A percentile compares a stretch with the other conserved stretches of the same genome.
Evolutionary conservation across 2,329 filamentous ascomycete species (phyloP).

Genomic region (Trichoderma brevicompactum): DNA sequence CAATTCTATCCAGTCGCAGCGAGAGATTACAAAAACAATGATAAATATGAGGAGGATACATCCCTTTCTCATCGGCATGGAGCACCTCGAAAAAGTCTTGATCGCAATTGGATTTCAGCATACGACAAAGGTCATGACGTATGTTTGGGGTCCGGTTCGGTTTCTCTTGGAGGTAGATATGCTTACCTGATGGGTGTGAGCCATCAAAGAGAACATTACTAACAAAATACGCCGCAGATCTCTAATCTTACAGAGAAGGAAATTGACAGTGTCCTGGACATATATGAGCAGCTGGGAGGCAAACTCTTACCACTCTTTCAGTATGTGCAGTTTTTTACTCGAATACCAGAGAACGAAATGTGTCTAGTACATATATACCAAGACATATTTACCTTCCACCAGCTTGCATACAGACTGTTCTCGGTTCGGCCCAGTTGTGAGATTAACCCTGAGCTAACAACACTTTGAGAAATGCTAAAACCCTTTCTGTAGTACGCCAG

Average conservation of each 20-base stretch:
- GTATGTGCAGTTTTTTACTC: not conserved
- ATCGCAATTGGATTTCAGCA: not conserved
- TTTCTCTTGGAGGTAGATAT: not conserved
- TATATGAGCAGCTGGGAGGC: conserved; percentile 1
- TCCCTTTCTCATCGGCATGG: conserved; percentile 8
- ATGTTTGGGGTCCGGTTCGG: not conserved
- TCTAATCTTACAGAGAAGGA: not conserved
- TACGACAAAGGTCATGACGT: not conserved
- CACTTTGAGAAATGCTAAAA: not conserved
- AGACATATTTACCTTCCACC: conserved; percentile 7
- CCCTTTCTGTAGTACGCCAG: not conserved
- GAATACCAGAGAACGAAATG: not conserved
- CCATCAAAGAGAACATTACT: not conserved
- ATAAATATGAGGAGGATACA: conserved; percentile 11
- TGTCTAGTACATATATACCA: not conserved
- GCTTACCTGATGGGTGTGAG: not conserved
- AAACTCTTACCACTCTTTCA: not conserved
- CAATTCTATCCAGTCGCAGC: not conserved
- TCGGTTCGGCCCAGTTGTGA: conserved; percentile 1
- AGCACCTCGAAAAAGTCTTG: not conserved
- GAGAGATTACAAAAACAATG: not conserved
- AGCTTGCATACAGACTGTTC: not conserved
- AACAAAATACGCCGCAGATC: not conserved
- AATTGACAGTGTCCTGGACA: conserved; percentile 13
- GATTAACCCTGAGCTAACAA: accelerated